Conservation (phyloP, 805 yeast species). For the Starmera pachycereana region DNA sequence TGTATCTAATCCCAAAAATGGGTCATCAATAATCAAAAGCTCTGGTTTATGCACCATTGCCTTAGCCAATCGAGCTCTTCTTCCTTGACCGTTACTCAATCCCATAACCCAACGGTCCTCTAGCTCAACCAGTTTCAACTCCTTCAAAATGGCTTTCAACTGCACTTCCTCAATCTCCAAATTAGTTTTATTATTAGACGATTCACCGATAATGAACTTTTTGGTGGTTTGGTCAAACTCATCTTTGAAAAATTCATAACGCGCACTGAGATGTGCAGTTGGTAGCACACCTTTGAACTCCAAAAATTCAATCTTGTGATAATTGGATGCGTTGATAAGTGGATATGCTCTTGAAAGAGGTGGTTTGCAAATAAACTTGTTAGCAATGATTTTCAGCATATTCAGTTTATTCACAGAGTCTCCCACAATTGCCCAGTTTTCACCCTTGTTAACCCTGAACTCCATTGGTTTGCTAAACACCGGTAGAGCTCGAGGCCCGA, state of each 20-base stretch:
- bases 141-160: conserved; percentile 33
- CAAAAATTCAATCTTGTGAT: conserved; percentile 35
- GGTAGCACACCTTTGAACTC: conserved; percentile 38
- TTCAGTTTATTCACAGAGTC: conserved; percentile 34
- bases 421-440: conserved; percentile 49
- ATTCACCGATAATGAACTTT: conserved; percentile 46
- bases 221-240: conserved; percentile 67
- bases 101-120: conserved; percentile 74
- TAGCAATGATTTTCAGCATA: conserved; percentile 46
- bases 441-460: conserved; percentile 26
- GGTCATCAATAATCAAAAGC: conserved; percentile 75
- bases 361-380: conserved; percentile 42
- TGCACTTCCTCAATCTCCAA: conserved; percentile 22
- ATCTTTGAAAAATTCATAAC: conserved; percentile 84
- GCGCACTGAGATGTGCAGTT: conserved; percentile 72
- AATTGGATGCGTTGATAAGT: conserved; percentile 26
- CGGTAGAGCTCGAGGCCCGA: conserved; percentile 1
- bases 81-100: conserved; percentile 85
- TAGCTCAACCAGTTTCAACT: conserved; percentile 45
- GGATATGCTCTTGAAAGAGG: conserved; percentile 48
- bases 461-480: conserved; percentile 31
- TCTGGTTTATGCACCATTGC: conserved; percentile 57
- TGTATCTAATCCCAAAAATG: conserved; percentile 87
- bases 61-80: conserved; percentile 81
- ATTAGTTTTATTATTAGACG: conserved; percentile 24